Conservation (phyloP, 345 rosid species). For the Cardamine resedifolia region DNA sequence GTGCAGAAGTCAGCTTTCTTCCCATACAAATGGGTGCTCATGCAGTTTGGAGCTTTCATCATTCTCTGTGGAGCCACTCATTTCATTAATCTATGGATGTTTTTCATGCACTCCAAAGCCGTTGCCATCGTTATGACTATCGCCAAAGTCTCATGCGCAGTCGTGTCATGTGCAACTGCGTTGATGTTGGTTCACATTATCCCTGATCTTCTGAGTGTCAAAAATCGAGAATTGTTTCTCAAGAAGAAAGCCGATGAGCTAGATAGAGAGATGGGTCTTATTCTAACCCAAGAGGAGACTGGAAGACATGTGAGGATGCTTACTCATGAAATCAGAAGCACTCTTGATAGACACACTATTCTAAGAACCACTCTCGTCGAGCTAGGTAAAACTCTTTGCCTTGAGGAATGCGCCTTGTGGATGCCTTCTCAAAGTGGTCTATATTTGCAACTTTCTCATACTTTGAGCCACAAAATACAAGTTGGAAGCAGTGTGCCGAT, state of each 20-base stretch:
- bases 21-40: constrained; percentile 95
- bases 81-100: constrained; percentile 87
- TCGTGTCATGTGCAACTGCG: constrained; percentile 88
- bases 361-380: constrained; percentile 89
- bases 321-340: constrained; percentile 94
- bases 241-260: constrained; percentile 88
- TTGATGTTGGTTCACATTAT: constrained; percentile 90
- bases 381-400: constrained; percentile 72
- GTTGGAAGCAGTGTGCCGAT: constrained; percentile 65
- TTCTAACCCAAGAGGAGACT: constrained; percentile 88
- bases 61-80: constrained; percentile 96
- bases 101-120: constrained; percentile 69
- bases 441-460: constrained; percentile 70
- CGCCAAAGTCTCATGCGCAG: constrained; percentile 80
- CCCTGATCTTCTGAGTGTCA: constrained; percentile 81
- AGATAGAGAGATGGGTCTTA: constrained; percentile 86
- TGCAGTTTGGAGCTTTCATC: constrained; percentile 96
- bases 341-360: constrained; percentile 81
- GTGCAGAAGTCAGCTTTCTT: constrained; percentile 87
- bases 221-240: constrained; percentile 73
- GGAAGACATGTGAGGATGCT: constrained; percentile 95
- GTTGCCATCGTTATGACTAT: constrained; percentile 83
- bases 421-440: constrained; percentile 78
- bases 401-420: constrained; percentile 95
- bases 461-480: constrained; percentile 60